Percentiles rank a stretch among this genome's conserved stretches.
These are phyloP conservation scores for Curvularia sp. DNA, from an alignment of 2,329 filamentous ascomycete genomes.

Conservation along the genomic window DNA sequence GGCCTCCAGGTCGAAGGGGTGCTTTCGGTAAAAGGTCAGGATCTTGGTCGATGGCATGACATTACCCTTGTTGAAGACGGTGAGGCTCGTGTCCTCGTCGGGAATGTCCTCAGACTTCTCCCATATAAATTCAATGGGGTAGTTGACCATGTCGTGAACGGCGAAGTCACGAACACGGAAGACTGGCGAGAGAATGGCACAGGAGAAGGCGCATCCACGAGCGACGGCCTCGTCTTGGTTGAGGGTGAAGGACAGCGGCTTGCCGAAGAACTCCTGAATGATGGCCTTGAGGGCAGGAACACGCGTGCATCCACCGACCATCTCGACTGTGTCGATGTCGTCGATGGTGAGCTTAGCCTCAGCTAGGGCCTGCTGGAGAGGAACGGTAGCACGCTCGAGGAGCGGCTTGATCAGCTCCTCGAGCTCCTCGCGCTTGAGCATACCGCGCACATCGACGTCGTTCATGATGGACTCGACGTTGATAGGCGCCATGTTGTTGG, in stretches of 20 bases:
- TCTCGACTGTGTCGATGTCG: conserved; percentile 91
- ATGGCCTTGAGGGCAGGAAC: conserved; percentile 90
- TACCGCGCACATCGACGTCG: conserved; percentile 86
- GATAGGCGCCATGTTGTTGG: conserved; percentile 88
- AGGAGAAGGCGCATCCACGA: conserved; percentile 95
- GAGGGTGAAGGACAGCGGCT: conserved; percentile 90
- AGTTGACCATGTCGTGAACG: conserved; percentile 96
- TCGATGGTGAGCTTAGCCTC: conserved; percentile 90
- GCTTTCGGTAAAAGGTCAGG: conserved; percentile 98
- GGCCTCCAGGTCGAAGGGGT: conserved; percentile 94
- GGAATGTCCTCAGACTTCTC: conserved; percentile 98
- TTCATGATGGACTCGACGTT: conserved; percentile 99
- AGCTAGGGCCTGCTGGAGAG: conserved; percentile 90
- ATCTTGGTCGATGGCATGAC: conserved; percentile 99
- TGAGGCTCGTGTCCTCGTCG: conserved; percentile 96
- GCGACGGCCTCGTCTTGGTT: conserved; percentile 98
- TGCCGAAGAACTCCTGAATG: conserved; percentile 88
- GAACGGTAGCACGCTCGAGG: conserved; percentile 72
- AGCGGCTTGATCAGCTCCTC: conserved; percentile 89
- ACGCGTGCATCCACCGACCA: conserved; percentile 94
- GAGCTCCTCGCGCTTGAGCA: conserved; percentile 93
- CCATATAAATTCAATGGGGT: conserved; percentile 98
- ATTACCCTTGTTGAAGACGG: conserved; percentile 97
- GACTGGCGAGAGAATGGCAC: conserved; percentile 93
- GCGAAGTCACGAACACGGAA: conserved; percentile 99